Base-by-base conservation (phyloP, 1,284 basidiomycete genomes). In the Papiliotrema fonsecae region DNA sequence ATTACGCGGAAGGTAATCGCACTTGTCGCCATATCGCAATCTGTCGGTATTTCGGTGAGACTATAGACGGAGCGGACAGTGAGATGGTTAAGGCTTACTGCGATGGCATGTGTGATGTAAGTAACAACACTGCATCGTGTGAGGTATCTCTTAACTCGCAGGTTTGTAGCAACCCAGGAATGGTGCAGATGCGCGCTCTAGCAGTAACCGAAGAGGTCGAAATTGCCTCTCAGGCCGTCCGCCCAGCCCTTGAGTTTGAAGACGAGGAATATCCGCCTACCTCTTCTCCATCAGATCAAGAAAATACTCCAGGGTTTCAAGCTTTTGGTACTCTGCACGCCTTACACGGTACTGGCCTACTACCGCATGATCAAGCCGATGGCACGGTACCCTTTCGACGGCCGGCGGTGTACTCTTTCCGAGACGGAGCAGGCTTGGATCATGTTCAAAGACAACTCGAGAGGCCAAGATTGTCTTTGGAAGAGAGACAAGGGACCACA, bases 31-130 rank as follows among this genome's bases (percentile, higher is more conserved):
- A 93, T 73, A 75, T 90, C 22, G 76, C 78, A 2, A 83, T 91
- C 49, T 90, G 88, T 61, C 81, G 81, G 36, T 90, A 88, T 65
- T 91, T 93, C 61, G 88, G 86, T 0, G 89, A 92, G 67, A 62
- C 69, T 2, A 81, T 89, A 36, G 78, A 86, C 56, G 64, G 74
- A 3, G 70, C 64, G 4, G 77, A 86, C 54, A 55, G 74, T 2
- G 75, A 75, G 6, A 57, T 77, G 4, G 67, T 79, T 44, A 77
- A 78, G 50, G 63, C 67, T 3, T 83, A 87, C 57, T 93, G 89
- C 61, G 70, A 84, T 50, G 75, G 77, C 34, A 89, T 90, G 86
- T 93, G 88, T 61, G 88, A 92, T 70, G 88, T 89, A 61, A 46
- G 84, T 76, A 6, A 16, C 21, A 18, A 31, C 21, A 9, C 21